Evolutionary conservation across 2,329 filamentous ascomycete genomes (phyloP).

Genomic region (Truncatella angustata): DNA sequence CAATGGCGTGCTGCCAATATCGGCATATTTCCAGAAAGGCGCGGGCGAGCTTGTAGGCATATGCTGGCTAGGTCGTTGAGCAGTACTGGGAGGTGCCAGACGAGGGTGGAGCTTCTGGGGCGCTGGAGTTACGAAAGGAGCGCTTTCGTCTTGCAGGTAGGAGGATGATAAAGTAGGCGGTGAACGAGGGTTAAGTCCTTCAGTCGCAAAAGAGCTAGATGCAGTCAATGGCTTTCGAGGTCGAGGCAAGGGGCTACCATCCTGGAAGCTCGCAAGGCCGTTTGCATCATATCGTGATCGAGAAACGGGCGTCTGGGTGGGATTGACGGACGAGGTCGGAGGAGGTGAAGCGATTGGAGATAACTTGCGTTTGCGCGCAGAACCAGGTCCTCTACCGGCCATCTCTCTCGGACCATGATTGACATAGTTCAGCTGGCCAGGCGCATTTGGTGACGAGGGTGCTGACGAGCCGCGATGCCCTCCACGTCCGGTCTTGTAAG

Average conservation of each 20-base stretch:
- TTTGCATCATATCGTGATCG: conserved; percentile 38
- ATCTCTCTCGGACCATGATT: conserved; percentile 58
- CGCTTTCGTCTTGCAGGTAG: conserved; percentile 58
- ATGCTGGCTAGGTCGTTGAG: conserved; percentile 78
- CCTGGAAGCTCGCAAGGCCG: conserved; percentile 40
- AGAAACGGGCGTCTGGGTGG: conserved; percentile 58
- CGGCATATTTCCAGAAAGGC: conserved; percentile 85
- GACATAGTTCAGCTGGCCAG: conserved; percentile 59
- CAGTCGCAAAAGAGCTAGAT: conserved; percentile 42
- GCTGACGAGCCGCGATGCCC: conserved; percentile 67
- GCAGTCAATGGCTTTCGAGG: conserved; percentile 46
- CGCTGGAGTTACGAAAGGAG: conserved; percentile 68
- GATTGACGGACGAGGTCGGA: conserved; percentile 46
- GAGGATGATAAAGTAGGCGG: conserved; percentile 59
- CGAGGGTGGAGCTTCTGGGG: conserved; percentile 71
- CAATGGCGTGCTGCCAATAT: conserved; percentile 71
- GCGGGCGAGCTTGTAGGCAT: conserved; percentile 84
- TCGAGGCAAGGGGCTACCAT: conserved; percentile 62
- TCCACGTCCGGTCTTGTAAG: conserved; percentile 58
- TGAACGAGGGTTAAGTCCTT: conserved; percentile 55
- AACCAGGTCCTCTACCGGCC: conserved; percentile 47
- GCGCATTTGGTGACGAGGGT: conserved; percentile 62
- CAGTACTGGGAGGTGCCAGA: conserved; percentile 76
- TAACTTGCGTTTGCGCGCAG: conserved; percentile 56
- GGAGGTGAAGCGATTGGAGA: conserved; percentile 53